Evolutionary conservation across 768 basidiomycete species (phyloP).

Genomic region (Coprinopsis sp.): DNA sequence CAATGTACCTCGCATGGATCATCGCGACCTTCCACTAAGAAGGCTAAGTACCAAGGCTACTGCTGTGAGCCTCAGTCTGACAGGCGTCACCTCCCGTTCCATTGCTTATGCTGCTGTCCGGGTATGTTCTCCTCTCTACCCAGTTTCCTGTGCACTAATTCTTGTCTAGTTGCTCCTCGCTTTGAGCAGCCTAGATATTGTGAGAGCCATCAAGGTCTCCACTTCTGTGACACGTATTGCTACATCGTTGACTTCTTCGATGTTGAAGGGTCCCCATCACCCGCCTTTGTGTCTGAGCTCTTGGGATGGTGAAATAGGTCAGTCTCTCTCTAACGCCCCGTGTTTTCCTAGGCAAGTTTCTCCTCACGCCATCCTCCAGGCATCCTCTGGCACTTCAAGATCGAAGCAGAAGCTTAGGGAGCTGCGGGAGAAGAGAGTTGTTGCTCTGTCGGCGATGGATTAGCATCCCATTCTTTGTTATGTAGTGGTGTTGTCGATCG

Average conservation of each 20-base stretch:
- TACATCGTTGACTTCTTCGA: constrained; percentile 20
- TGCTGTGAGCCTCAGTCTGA: constrained; percentile 14
- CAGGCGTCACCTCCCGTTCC: constrained; percentile 19
- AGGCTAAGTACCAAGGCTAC: no score
- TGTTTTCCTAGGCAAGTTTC: no score
- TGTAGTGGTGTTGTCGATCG: no score
- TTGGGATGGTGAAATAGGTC: constrained; percentile 15
- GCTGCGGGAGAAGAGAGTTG: no score
- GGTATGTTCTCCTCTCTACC: constrained; percentile 15
- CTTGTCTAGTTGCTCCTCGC: constrained; percentile 20
- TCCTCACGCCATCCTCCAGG: no score
- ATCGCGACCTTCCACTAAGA: no score
- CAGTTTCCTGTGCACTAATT: constrained; percentile 5
- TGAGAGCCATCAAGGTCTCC: constrained; percentile 16
- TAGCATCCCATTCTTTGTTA: no score
- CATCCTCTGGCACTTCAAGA: no score
- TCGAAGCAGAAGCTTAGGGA: no score
- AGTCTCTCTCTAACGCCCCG: no score
- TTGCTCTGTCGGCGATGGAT: no score
- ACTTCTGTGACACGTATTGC: constrained; percentile 15
- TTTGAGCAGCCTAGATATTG: constrained; percentile 15
- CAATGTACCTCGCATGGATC: no score
- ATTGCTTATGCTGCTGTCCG: constrained; percentile 28
- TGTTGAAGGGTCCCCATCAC: constrained; percentile 4
- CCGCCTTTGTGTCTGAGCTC: constrained; percentile 10